phyloP scores from a whole-genome alignment of 768 basidiomycete genomes.

The Russula brevipes region DNA sequence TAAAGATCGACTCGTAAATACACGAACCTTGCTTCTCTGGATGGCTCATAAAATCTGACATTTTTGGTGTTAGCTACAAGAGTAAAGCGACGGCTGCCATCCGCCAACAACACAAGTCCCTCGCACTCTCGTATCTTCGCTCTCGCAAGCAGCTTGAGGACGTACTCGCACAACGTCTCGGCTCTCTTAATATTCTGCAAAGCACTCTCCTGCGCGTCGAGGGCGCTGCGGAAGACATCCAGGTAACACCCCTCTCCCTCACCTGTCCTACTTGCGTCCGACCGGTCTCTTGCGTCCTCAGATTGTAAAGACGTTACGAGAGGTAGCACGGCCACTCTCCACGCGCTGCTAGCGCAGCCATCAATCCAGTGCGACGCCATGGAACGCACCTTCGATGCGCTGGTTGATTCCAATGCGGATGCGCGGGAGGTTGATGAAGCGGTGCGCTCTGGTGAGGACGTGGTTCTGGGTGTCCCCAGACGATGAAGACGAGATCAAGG shows the following conservation, averaged over 20 bases:
- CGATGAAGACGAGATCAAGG: conserved; percentile 56
- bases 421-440: conserved; percentile 79
- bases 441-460: conserved; percentile 60
- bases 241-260: conserved; percentile 44
- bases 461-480: conserved; percentile 39
- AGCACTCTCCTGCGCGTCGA: conserved; percentile 78
- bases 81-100: conserved; percentile 61
- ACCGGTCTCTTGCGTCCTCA: conserved; percentile 30
- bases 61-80: conserved; percentile 60
- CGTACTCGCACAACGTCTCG: conserved; percentile 66
- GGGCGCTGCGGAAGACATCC: conserved; percentile 79
- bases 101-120: conserved; percentile 60
- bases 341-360: conserved; percentile 72
- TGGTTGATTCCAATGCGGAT: conserved; percentile 78
- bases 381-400: conserved; percentile 81
- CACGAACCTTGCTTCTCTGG: neutral
- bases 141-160: conserved; percentile 79
- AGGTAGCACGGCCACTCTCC: conserved; percentile 75
- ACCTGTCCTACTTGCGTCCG: neutral
- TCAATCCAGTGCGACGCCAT: conserved; percentile 72
- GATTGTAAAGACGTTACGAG: conserved; percentile 85
- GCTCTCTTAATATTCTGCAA: conserved; percentile 67
- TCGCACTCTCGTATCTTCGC: conserved; percentile 73
- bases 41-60: neutral
- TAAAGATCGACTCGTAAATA: conserved; percentile 66